These are phyloP conservation scores for Colletotrichum costaricense DNA, from an alignment of 2,329 filamentous ascomycete species.

Conservation along the genomic window DNA sequence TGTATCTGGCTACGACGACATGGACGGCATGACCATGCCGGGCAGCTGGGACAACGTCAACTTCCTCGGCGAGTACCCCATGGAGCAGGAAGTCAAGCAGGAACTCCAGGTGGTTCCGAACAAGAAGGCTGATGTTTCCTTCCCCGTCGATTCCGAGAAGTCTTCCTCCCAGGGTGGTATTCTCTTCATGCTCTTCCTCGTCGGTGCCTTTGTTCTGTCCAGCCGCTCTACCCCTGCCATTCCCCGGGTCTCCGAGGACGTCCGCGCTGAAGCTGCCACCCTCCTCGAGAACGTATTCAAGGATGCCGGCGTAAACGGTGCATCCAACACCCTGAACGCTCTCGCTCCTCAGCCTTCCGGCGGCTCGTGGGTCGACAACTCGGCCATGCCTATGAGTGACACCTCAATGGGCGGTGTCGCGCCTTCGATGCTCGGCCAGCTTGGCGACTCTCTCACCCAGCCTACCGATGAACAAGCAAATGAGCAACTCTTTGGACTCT, in stretches of 20 bases:
- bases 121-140: slow-evolving; percentile 64
- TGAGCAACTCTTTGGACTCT: slow-evolving; percentile 88
- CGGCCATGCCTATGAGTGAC: slow-evolving; percentile 53
- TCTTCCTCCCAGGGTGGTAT: slow-evolving; percentile 81
- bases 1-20: slow-evolving; percentile 79
- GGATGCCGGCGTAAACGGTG: slow-evolving; percentile 74
- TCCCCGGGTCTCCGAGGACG: slow-evolving; percentile 82
- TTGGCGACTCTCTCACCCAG: slow-evolving; percentile 76
- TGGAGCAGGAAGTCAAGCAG: slow-evolving; percentile 71
- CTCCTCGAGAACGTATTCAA: slow-evolving; percentile 86
- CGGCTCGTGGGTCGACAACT: slow-evolving; percentile 56
- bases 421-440: slow-evolving; percentile 72
- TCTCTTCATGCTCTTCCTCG: slow-evolving; percentile 94
- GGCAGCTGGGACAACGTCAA: slow-evolving; percentile 85
- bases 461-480: slow-evolving; percentile 87
- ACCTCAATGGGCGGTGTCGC: slow-evolving; percentile 60
- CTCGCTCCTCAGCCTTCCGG: slow-evolving; percentile 65
- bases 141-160: slow-evolving; percentile 67
- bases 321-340: slow-evolving; percentile 55
- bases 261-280: slow-evolving; percentile 81
- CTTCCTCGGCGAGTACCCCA: slow-evolving; percentile 78
- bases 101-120: slow-evolving; percentile 64
- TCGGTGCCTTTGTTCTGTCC: slow-evolving; percentile 95
- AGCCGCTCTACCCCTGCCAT: slow-evolving; percentile 80
- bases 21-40: slow-evolving; percentile 87